phyloP scores from a whole-genome alignment of 805 yeast species.

The Yamadazyma akitaensis region DNA sequence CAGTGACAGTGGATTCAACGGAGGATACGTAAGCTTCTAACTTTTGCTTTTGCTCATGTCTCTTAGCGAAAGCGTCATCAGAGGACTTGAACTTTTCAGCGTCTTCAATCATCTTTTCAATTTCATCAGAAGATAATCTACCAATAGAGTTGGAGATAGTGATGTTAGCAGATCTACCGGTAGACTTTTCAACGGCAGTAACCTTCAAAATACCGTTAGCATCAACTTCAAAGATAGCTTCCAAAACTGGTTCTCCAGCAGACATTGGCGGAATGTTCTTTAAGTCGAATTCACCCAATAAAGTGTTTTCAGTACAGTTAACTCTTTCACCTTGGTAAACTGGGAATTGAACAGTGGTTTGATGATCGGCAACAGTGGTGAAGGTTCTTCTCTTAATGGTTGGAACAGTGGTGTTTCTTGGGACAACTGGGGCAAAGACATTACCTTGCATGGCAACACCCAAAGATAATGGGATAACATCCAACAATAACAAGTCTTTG shows the following conservation, averaged over 20 bases:
- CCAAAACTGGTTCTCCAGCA: constrained; percentile 51
- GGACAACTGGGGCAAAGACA: constrained; percentile 49
- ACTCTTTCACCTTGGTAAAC: constrained; percentile 53
- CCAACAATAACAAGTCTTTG: constrained; percentile 49
- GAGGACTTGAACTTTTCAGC: constrained; percentile 81
- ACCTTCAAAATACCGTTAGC: constrained; percentile 52
- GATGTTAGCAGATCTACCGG: constrained; percentile 49
- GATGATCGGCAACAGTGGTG: constrained; percentile 52
- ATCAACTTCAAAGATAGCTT: constrained; percentile 48
- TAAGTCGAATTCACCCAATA: constrained; percentile 50
- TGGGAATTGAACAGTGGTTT: constrained; percentile 50
- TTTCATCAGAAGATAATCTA: constrained; percentile 48
- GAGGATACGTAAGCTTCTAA: constrained; percentile 97
- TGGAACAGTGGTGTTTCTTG: constrained; percentile 51
- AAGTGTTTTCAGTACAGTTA: constrained; percentile 49
- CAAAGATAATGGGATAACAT: constrained; percentile 49
- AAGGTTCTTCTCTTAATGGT: constrained; percentile 50
- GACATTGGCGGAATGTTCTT: constrained; percentile 50
- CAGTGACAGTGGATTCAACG: constrained; percentile 93
- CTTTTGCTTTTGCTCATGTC: constrained; percentile 98
- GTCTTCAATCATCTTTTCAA: constrained; percentile 47
- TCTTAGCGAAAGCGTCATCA: constrained; percentile 99
- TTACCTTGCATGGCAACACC: constrained; percentile 53
- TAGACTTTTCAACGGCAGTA: constrained; percentile 48
- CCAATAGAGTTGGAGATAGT: constrained; percentile 50